A percentile compares a stretch with the other conserved stretches of the same genome.
These are phyloP conservation scores for Psidium guajava DNA, from an alignment of 345 rosid species.

Conservation along the genomic window DNA sequence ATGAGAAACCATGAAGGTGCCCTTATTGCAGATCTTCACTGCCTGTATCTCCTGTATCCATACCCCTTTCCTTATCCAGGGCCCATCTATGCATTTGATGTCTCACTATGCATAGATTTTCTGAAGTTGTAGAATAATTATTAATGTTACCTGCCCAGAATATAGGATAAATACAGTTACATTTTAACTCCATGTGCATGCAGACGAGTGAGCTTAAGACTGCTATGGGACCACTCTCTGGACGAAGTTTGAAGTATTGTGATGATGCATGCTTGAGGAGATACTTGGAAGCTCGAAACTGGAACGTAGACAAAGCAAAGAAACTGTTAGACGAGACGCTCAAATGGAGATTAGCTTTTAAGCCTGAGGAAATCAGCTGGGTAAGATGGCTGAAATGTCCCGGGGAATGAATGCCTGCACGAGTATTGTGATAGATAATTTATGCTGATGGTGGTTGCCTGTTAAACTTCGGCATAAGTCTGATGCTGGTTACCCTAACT, in stretches of 20 bases:
- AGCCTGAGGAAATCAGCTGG: constrained; percentile 87
- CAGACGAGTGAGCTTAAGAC: constrained; percentile 58
- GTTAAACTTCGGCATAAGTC: background rate
- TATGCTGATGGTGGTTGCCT: background rate
- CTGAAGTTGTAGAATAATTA: background rate
- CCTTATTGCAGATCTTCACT: background rate
- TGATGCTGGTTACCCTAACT: background rate
- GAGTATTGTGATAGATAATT: background rate
- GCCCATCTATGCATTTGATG: background rate
- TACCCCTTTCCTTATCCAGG: background rate
- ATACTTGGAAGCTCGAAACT: constrained; percentile 77
- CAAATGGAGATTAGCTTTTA: constrained; percentile 69
- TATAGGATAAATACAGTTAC: background rate
- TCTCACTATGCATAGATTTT: background rate
- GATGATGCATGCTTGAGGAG: constrained; percentile 77
- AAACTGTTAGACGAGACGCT: constrained; percentile 79
- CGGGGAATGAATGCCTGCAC: background rate
- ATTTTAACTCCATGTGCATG: background rate
- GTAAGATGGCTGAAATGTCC: constrained; percentile 19
- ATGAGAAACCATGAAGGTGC: background rate
- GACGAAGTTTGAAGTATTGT: constrained; percentile 35
- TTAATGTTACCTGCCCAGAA: background rate
- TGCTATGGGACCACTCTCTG: constrained; percentile 53
- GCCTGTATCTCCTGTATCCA: background rate
- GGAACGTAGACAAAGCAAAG: constrained; percentile 71